Conservation (phyloP, 352 stramenopile genomes). For the Phytophthora capsici region DNA sequence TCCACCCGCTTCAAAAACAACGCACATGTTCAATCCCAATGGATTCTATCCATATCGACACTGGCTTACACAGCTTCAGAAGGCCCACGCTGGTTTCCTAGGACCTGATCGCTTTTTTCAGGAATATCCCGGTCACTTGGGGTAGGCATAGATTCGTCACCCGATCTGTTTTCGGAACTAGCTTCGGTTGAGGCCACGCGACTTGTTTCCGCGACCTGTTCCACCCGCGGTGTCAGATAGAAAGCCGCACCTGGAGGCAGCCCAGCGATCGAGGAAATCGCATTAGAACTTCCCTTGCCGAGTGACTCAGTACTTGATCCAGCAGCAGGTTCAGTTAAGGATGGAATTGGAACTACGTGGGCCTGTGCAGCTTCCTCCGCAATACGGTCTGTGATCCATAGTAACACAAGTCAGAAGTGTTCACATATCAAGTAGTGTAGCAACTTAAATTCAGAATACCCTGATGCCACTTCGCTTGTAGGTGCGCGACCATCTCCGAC, state of each 20-base stretch:
- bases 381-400: conserved; percentile 32
- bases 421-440: neutral
- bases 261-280: conserved; percentile 28
- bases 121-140: conserved; percentile 19
- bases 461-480: conserved; percentile 76
- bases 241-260: conserved; percentile 38
- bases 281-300: conserved; percentile 20
- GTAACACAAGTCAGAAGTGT: conserved; percentile 10
- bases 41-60: neutral
- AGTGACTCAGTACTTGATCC: conserved; percentile 16
- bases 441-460: conserved; percentile 32
- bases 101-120: conserved; percentile 26
- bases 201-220: conserved; percentile 28
- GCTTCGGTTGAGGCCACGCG: conserved; percentile 4
- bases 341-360: conserved; percentile 25
- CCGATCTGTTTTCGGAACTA: conserved; percentile 29
- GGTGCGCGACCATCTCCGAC: conserved; percentile 72
- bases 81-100: conserved; percentile 31
- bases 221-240: conserved; percentile 40
- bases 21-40: no score
- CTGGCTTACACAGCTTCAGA: conserved; percentile 37
- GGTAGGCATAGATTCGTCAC: conserved; percentile 20
- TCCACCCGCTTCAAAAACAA: no score
- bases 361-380: conserved; percentile 38
- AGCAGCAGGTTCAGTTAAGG: conserved; percentile 26